Evolutionary conservation across 108 stramenopile genomes (phyloP).

Genomic region (Cyclotella sp.): DNA sequence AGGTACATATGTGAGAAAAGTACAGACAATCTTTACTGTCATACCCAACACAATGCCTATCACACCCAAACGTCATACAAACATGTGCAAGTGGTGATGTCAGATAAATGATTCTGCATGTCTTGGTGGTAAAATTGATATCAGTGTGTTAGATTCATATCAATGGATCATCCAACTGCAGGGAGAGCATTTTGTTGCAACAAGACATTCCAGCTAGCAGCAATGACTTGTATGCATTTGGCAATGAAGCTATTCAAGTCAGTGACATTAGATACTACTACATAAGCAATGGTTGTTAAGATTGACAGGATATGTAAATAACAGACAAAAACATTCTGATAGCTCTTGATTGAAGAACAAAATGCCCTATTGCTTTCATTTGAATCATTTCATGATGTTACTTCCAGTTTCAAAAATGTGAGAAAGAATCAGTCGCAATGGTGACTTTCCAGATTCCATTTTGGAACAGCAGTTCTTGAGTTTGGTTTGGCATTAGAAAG

Average conservation of each 20-base stretch:
- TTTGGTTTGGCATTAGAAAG: slow-evolving; percentile 16
- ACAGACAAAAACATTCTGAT: slow-evolving; percentile 58
- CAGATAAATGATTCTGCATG: slow-evolving; percentile 67
- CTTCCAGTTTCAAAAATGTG: slow-evolving; percentile 8
- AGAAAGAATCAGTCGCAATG: slow-evolving; percentile 2
- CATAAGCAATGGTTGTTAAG: slow-evolving; percentile 62
- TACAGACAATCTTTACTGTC: not conserved
- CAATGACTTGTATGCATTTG: slow-evolving; percentile 79
- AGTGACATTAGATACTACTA: slow-evolving; percentile 55
- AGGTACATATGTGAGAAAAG: slow-evolving; percentile 9
- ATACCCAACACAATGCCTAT: not conserved
- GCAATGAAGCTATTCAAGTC: slow-evolving; percentile 85
- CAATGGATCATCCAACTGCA: slow-evolving; percentile 51
- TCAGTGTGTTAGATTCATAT: slow-evolving; percentile 74
- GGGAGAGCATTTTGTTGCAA: slow-evolving; percentile 54
- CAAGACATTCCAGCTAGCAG: slow-evolving; percentile 80
- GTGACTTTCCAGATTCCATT: slow-evolving; percentile 40
- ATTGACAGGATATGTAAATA: slow-evolving; percentile 46
- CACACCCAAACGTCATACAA: slow-evolving; percentile 63
- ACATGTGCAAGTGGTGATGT: slow-evolving; percentile 74
- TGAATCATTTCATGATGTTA: slow-evolving; percentile 35
- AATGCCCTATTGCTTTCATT: slow-evolving; percentile 35
- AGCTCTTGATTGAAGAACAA: slow-evolving; percentile 51
- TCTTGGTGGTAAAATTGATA: slow-evolving; percentile 68
- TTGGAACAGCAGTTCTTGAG: slow-evolving; percentile 41